Percentiles rank a stretch among this genome's conserved stretches.
These are phyloP conservation scores for Phytophthora tubulina DNA, from an alignment of 352 stramenopile species.

Conservation along the genomic window DNA sequence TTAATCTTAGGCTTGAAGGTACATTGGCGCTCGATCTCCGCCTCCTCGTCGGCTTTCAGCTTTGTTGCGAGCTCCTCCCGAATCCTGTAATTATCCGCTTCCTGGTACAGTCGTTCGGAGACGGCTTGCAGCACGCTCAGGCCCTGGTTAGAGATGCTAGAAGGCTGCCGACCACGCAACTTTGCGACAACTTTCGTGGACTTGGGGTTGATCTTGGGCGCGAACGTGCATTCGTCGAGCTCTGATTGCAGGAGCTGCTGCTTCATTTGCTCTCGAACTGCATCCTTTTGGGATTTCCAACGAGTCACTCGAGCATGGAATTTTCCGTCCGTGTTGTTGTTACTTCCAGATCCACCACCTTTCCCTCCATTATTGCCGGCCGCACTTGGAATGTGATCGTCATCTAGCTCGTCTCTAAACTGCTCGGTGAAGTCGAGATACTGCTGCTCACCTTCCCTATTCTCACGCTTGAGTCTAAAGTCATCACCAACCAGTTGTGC, in stretches of 20 bases:
- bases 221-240: constrained; percentile 82
- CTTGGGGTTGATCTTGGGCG: constrained; percentile 78
- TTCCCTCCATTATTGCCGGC: constrained; percentile 36
- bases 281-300: constrained; percentile 86
- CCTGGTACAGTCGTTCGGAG: constrained; percentile 80
- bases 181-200: constrained; percentile 78
- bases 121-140: constrained; percentile 48
- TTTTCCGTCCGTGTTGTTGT: constrained; percentile 51
- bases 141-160: constrained; percentile 24
- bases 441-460: constrained; percentile 36
- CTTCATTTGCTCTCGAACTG: constrained; percentile 80
- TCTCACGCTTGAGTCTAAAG: constrained; percentile 15
- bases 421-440: constrained; percentile 66
- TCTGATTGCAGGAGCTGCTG: constrained; percentile 80
- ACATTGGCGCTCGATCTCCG: constrained; percentile 74
- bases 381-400: constrained; percentile 11
- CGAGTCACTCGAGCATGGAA: constrained; percentile 80
- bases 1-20: constrained; percentile 83
- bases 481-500: constrained; percentile 10
- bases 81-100: constrained; percentile 79
- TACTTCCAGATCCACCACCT: constrained; percentile 17
- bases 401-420: constrained; percentile 51
- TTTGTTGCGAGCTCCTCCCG: constrained; percentile 72
- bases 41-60: constrained; percentile 77
- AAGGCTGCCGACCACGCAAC: constrained; percentile 52